A percentile compares a stretch with the other conserved stretches of the same genome.
phyloP scores from a whole-genome alignment of 768 basidiomycete genomes.

The Lactifluus hygrophoroides region DNA sequence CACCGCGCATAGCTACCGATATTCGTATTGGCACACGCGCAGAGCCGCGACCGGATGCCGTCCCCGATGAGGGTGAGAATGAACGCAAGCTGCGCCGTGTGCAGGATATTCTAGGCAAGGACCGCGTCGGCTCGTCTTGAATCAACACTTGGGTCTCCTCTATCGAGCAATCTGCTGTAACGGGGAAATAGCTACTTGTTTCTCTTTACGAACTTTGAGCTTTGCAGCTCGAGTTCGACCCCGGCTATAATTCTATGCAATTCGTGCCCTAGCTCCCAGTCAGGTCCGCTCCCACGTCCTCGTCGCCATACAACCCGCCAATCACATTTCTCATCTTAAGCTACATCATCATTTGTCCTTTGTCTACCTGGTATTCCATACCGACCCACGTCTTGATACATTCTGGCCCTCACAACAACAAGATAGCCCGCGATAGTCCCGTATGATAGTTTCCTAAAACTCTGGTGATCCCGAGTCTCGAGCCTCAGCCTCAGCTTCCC shows the following conservation, averaged over 20 bases:
- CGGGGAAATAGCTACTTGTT: background rate
- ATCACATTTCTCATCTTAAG: too few species aligned
- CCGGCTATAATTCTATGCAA: background rate
- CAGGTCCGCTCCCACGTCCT: background rate
- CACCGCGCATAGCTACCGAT: slow-evolving; percentile 78
- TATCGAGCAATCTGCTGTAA: background rate
- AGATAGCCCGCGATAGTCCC: background rate
- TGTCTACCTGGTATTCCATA: too few species aligned
- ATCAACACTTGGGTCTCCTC: background rate
- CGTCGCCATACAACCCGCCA: background rate
- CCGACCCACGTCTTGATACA: background rate
- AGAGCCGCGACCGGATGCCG: slow-evolving; percentile 21
- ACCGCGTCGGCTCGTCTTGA: slow-evolving; percentile 14
- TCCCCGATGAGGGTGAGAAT: slow-evolving; percentile 66
- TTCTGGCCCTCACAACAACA: background rate
- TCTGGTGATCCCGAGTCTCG: slow-evolving; percentile 5
- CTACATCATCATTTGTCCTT: background rate
- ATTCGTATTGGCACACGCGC: slow-evolving; percentile 90
- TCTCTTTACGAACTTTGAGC: background rate
- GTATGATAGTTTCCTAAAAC: background rate
- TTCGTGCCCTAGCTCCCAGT: background rate
- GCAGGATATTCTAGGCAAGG: slow-evolving; percentile 57
- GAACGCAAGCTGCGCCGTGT: slow-evolving; percentile 74
- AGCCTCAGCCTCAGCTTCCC: slow-evolving; percentile 14
- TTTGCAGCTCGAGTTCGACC: background rate